Evolutionary conservation across 202 grass and related monocot genomes (phyloP), one percentile per base, ranked within the genome.

Genomic region (Elaeis oleifera): DNA sequence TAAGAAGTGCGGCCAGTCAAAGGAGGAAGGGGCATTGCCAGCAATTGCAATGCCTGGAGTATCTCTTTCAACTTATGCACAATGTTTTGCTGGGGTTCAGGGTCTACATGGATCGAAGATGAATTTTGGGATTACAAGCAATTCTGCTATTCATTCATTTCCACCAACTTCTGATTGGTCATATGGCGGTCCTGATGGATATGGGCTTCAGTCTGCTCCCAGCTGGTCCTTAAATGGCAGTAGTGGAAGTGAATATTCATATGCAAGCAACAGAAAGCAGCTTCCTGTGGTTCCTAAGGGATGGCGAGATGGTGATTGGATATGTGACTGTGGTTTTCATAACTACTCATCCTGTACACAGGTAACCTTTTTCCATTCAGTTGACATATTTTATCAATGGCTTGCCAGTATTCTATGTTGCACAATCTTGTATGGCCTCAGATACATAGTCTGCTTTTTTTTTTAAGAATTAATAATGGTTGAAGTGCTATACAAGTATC

Each of bases 291-390:
- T 74, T 55, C 88, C 85, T 54, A 97, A 92, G 75, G 82, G 81
- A 25, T 97, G 94, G 94, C 85, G 88, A 11, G 64, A 73, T 65
- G 94, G 94, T 74, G 94, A 97, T 54, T 97, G 94, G 94, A 81
- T 97, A 32, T 97, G 94, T 70, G 71, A 79, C 79, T 97, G 94
- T 64, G 94, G 94, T 26, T 97, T 92, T 70, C 94, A 97, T 50
- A 97, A 97, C 59, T 97, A 97, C 27, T 92, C 94, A 32, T 97
- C 94, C 52, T 81, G 94, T 62, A 68, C 75, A 55, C 79, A 96
- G 91, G 91, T 96, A 69, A 71, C 62, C 11, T 44, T 44, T 13
- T 44, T 44, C 36, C 11, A 13, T 5, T 44, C 36, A 44, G 11
- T 13, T 44, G 36, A 44, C 36, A 11, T 44, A 44, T 44, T 44